These are phyloP conservation scores for Myxozyma nipponensis DNA, from an alignment of 805 yeast genomes.

Conservation along the genomic window DNA sequence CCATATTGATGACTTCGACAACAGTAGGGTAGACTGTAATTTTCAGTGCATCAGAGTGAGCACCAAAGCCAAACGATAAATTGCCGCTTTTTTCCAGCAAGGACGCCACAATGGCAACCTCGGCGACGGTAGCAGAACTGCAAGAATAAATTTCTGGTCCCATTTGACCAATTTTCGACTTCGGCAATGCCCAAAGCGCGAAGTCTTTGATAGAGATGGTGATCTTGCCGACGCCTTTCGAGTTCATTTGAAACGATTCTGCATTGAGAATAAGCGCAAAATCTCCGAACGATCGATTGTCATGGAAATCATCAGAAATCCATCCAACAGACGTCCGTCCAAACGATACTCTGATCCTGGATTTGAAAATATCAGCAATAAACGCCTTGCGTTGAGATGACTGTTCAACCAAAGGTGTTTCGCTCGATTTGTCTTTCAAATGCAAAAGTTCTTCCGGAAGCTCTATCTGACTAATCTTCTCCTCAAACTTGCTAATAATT, in stretches of 20 bases:
- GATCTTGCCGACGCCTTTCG: conserved; percentile 16
- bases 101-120: not conserved
- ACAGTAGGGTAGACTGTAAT: conserved; percentile 13
- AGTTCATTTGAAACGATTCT: conserved; percentile 7
- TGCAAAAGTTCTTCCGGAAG: conserved; percentile 17
- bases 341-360: conserved; percentile 14
- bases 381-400: no score
- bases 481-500: conserved; percentile 22
- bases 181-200: conserved; percentile 3
- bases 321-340: conserved; percentile 6
- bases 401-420: not conserved
- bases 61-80: not conserved
- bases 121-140: not conserved
- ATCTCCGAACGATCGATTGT: not conserved
- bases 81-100: not conserved
- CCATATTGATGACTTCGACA: conserved; percentile 10
- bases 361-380: conserved; percentile 5
- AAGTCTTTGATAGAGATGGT: conserved; percentile 9
- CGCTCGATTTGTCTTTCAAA: conserved; percentile 5
- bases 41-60: not conserved
- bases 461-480: conserved; percentile 15
- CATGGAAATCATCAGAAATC: conserved; percentile 20
- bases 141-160: not conserved
- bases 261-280: conserved; percentile 9
- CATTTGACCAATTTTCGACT: not conserved